These are phyloP conservation scores for Amanita phalloides DNA, from an alignment of 768 basidiomycete genomes.

Conservation along the genomic window DNA sequence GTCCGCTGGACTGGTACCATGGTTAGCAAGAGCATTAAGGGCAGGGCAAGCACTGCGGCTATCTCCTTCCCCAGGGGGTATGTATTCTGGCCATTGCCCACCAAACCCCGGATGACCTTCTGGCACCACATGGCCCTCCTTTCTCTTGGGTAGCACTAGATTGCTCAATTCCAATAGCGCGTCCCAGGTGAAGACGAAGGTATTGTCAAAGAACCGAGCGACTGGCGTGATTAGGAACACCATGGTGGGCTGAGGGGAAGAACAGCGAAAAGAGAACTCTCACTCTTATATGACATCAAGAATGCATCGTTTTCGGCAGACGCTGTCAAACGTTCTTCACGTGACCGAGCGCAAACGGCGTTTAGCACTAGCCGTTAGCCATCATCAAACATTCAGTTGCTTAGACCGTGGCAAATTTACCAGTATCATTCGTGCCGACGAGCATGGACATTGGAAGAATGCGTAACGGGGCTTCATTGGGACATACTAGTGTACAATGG, in stretches of 20 bases:
- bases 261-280: background rate
- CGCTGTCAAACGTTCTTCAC: background rate
- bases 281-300: background rate
- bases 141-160: conserved; percentile 34
- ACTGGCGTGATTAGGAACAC: conserved; percentile 20
- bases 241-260: conserved; percentile 13
- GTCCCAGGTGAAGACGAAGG: conserved; percentile 40
- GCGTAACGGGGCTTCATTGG: no score
- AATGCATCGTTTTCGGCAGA: background rate
- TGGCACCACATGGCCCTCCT: conserved; percentile 45
- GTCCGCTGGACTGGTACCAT: conserved; percentile 37
- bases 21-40: conserved; percentile 75
- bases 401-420: no score
- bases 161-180: conserved; percentile 39
- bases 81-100: conserved; percentile 62
- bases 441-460: no score
- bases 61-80: conserved; percentile 46
- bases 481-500: no score
- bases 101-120: conserved; percentile 43
- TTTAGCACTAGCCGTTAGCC: no score
- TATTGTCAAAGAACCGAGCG: conserved; percentile 15
- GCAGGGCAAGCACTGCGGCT: conserved; percentile 68
- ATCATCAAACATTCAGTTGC: no score
- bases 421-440: no score
- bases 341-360: no score